Evolutionary conservation across 306 rosid species (phyloP), one percentile per base, ranked within the genome.

Genomic region (Rosa persica): DNA sequence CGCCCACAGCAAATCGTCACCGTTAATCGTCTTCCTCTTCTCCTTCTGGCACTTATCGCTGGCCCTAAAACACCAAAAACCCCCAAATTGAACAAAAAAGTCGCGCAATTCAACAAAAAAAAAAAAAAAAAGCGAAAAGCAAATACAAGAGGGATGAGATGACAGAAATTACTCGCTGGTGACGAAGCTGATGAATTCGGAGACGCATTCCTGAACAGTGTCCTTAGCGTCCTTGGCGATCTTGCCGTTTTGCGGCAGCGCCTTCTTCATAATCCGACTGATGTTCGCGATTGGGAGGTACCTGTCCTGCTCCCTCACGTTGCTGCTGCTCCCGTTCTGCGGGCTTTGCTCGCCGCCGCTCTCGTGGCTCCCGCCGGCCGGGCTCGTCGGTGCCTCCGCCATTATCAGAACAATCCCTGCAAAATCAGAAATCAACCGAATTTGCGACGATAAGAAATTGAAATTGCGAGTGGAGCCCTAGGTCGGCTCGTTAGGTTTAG

Each of bases 191-290:
- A 93, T 93, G 83, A 93, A 93, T 75, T 93, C 98, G 6, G 97
- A 91, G 65, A 93, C 96, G 74, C 97, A 93, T 80, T 93, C 97
- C 55, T 93, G 97, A 78, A 93, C 92, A 12, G 96, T 89, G 16
- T 93, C 98, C 73, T 93, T 93, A 15, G 98, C 95, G 67, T 93
- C 97, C 74, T 93, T 93, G 1, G 98, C 97, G 83, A 93, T 91
- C 88, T 93, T 93, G 8, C 98, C 97, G 70, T 90, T 93, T 4
- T 90, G 82, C 0, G 98, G 96, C 77, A 93, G 77, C 12, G 87
- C 98, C 80, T 93, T 93, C 89, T 93, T 93, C 95, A 93, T 93
- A 88, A 93, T 93, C 74, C 98, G 90, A 75, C 98, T 93, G 61
- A 93, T 93, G 79, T 93, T 93, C 8, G 97, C 98, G 80, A 93